These are phyloP conservation scores for Penicillium janthinellum DNA, from an alignment of 2,329 filamentous ascomycete species.

Conservation along the genomic window DNA sequence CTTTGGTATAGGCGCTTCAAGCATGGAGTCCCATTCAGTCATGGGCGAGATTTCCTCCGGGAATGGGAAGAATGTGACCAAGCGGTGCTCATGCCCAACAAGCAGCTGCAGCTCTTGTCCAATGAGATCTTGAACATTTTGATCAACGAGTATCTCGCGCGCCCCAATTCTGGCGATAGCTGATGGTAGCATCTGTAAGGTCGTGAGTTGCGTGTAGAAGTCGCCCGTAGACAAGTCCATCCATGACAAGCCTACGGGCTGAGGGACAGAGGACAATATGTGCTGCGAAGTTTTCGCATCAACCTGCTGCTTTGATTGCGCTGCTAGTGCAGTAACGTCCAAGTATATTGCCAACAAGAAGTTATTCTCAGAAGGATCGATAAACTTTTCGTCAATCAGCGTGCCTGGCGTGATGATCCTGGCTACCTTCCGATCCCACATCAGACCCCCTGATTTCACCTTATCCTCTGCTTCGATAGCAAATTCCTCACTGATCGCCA, in stretches of 20 bases:
- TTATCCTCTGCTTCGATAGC: constrained; percentile 70
- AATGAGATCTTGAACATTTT: constrained; percentile 59
- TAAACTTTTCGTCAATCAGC: constrained; percentile 95
- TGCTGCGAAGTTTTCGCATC: constrained; percentile 30
- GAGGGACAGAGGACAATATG: constrained; percentile 34
- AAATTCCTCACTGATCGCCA: constrained; percentile 93
- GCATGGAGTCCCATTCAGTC: constrained; percentile 71
- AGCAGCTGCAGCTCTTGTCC: constrained; percentile 65
- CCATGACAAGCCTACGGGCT: constrained; percentile 80
- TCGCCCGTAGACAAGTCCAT: constrained; percentile 92
- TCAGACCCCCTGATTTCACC: constrained; percentile 72
- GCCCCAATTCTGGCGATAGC: constrained; percentile 80
- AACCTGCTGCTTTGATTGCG: constrained; percentile 24
- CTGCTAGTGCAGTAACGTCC: constrained; percentile 31
- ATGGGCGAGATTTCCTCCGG: constrained; percentile 51
- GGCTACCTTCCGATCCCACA: constrained; percentile 82
- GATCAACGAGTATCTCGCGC: constrained; percentile 79
- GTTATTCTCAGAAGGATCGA: constrained; percentile 91
- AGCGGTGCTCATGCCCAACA: constrained; percentile 73
- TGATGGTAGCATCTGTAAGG: constrained; percentile 72
- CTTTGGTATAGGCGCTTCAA: constrained; percentile 70
- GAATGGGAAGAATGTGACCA: constrained; percentile 70
- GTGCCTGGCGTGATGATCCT: constrained; percentile 93
- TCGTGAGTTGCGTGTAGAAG: constrained; percentile 81
- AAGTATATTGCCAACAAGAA: constrained; percentile 82